Base-by-base conservation (phyloP, 306 rosid genomes). In the Aeschynomene evenia region DNA sequence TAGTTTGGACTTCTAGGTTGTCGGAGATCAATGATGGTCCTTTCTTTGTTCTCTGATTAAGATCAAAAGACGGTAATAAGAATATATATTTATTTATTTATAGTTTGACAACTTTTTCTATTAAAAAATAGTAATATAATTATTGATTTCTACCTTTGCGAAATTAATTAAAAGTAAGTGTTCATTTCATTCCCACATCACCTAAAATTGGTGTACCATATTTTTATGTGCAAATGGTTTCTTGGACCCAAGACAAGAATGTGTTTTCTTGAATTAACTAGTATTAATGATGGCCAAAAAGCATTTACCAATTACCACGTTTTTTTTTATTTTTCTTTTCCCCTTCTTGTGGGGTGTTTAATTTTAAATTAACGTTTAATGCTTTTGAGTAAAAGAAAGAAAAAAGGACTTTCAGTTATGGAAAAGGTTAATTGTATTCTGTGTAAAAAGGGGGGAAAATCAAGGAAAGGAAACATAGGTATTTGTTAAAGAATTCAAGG, bases 1-100 rank as follows among this genome's bases (percentile, higher is more conserved):
- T 83, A 66, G 74, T 42, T 62, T 55, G 24, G 16, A 66, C 72
- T 79, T 79, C 86, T 75, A 75, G 81, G 79, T 71, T 83, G 86
- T 83, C 86, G 86, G 84, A 83, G 71, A 48, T 75, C 51, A 58
- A 64, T 70, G 67, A 74, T 82, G 73, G 53, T 29, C 31, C 53
- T 63, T 37, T 59, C 36, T 71, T 31, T 26, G 15, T 22, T 79
- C 15, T 37, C 59, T 58, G 42, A 62, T 70, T 69, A 70, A 74
- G 40, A 34, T 34, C 40, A 34, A 50, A 4, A 31, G 49, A n/a
- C n/a, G n/a, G 28, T 63, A 61, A 58, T 50, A 20, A 68, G 33
- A 69, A 64, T 15, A 63, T n/a, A n/a, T n/a, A n/a, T n/a, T n/a
- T n/a, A n/a, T n/a, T n/a, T n/a, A n/a, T n/a, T n/a, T n/a, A n/a